These are phyloP conservation scores for Aphanocladium album DNA, from an alignment of 2,329 filamentous ascomycete species.

Conservation along the genomic window DNA sequence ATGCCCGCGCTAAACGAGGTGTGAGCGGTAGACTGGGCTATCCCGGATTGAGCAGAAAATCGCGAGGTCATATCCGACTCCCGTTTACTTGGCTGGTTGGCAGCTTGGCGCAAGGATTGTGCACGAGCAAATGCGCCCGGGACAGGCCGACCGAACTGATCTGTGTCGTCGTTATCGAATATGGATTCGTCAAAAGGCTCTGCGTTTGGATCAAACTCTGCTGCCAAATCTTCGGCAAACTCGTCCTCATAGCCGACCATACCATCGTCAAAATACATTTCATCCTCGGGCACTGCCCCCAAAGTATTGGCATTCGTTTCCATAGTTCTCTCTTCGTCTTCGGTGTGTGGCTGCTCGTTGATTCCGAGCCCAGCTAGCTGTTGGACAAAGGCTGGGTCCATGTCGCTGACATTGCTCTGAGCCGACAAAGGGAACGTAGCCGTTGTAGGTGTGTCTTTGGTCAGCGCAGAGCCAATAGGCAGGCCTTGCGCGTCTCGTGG, in stretches of 20 bases:
- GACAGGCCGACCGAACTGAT: slow-evolving; percentile 56
- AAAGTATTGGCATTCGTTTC: not conserved
- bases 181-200: slow-evolving; percentile 66
- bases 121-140: slow-evolving; percentile 53
- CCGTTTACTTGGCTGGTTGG: slow-evolving; percentile 30
- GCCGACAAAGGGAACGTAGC: slow-evolving; percentile 12
- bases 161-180: slow-evolving; percentile 64
- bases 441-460: slow-evolving; percentile 37
- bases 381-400: not conserved
- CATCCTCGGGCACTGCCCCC: slow-evolving; percentile 35
- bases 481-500: slow-evolving; percentile 52
- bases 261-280: slow-evolving; percentile 67
- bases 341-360: not conserved
- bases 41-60: slow-evolving; percentile 39
- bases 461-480: slow-evolving; percentile 52
- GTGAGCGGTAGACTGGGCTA: slow-evolving; percentile 45
- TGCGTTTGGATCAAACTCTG: slow-evolving; percentile 41
- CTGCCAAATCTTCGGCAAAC: slow-evolving; percentile 42
- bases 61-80: slow-evolving; percentile 44
- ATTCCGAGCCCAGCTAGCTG: slow-evolving; percentile 6
- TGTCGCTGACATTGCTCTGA: not conserved
- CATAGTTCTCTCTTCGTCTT: not conserved
- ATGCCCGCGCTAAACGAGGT: slow-evolving; percentile 42
- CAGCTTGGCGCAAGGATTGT: slow-evolving; percentile 39
- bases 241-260: slow-evolving; percentile 43